Evolutionary conservation across 2,329 filamentous ascomycete species (phyloP).

Genomic region (Alternaria sp.): DNA sequence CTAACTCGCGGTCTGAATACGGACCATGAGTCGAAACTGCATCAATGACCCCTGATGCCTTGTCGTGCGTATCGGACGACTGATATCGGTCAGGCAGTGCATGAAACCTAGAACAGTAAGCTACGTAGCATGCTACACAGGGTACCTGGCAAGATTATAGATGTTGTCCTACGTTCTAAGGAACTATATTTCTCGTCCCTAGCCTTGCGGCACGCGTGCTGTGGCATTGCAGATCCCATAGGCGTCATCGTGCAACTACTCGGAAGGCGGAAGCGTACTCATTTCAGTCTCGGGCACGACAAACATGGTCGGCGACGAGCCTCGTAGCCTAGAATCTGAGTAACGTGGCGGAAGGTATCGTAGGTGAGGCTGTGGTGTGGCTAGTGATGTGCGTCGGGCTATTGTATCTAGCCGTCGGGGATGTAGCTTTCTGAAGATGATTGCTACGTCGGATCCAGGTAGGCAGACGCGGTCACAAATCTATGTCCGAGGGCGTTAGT

Average conservation of each 20-base stretch:
- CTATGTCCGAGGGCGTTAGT: neutral
- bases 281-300: neutral
- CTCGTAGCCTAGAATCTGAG: neutral
- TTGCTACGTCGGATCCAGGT: neutral
- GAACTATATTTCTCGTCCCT: neutral
- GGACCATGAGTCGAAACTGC: neutral
- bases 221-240: neutral
- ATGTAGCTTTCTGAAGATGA: neutral
- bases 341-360: neutral
- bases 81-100: neutral
- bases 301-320: neutral
- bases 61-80: neutral
- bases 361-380: neutral
- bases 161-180: neutral
- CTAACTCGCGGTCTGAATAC: neutral
- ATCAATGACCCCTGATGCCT: neutral
- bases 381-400: neutral
- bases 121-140: neutral
- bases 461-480: neutral
- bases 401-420: neutral
- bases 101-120: neutral
- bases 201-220: neutral
- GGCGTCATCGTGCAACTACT: neutral
- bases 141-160: neutral
- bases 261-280: neutral